Percentiles rank a stretch among this genome's conserved stretches.
These are phyloP conservation scores for Geotrichum bryndzae DNA, from an alignment of 1,139 yeast genomes.

Conservation along the genomic window DNA sequence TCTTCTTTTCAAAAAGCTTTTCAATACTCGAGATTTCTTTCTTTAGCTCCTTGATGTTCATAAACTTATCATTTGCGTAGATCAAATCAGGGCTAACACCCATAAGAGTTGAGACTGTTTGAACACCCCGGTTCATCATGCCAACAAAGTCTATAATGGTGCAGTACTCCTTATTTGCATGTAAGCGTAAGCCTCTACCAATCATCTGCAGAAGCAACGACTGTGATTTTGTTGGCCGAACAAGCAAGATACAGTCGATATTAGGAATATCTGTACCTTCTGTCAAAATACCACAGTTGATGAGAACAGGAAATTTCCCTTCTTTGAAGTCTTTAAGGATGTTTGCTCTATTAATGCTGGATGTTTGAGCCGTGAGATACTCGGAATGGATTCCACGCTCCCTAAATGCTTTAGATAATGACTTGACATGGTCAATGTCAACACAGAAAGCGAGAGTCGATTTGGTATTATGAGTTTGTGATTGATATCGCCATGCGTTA, in stretches of 20 bases:
- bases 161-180: conserved; percentile 57
- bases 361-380: conserved; percentile 65
- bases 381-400: conserved; percentile 62
- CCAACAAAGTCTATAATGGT: conserved; percentile 76
- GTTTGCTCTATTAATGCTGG: conserved; percentile 45
- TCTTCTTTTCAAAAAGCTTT: not conserved
- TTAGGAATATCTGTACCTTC: conserved; percentile 96
- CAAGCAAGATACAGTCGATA: conserved; percentile 72
- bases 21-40: not conserved
- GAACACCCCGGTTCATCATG: conserved; percentile 49
- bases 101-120: conserved; percentile 55
- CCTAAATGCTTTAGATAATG: conserved; percentile 51
- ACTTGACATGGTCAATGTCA: conserved; percentile 59
- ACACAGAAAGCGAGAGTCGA: conserved; percentile 77
- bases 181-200: conserved; percentile 77
- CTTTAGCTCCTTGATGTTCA: not conserved
- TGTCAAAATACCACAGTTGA: conserved; percentile 86
- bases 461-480: conserved; percentile 35
- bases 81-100: conserved; percentile 41
- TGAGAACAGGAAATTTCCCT: conserved; percentile 63
- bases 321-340: conserved; percentile 53
- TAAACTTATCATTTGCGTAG: conserved; percentile 10
- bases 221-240: conserved; percentile 75
- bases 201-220: conserved; percentile 78
- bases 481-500: conserved; percentile 49